Conservation (phyloP, 164 flowering plant genomes). For the Dillenia turbinata region DNA sequence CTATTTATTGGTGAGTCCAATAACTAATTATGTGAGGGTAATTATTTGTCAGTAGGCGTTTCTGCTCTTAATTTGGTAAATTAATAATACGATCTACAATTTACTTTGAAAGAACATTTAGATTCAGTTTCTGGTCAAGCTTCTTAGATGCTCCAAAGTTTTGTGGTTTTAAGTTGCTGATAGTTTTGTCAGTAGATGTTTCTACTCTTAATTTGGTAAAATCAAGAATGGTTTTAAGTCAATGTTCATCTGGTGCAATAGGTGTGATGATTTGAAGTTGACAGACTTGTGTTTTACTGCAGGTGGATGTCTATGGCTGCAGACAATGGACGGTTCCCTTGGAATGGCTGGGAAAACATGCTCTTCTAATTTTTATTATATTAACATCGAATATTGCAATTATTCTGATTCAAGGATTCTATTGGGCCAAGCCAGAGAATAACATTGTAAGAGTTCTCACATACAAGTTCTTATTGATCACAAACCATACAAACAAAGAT, state of each 20-base stretch:
- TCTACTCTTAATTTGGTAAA: background rate
- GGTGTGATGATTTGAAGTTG: background rate
- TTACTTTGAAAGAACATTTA: background rate
- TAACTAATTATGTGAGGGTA: background rate
- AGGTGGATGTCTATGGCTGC: slow-evolving; percentile 65
- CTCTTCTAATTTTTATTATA: slow-evolving; percentile 52
- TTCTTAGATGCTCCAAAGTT: no score
- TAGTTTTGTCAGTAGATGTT: no score
- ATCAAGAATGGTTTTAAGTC: background rate
- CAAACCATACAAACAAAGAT: no score
- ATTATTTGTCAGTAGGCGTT: background rate
- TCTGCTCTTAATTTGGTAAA: background rate
- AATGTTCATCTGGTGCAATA: no score
- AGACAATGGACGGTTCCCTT: slow-evolving; percentile 28
- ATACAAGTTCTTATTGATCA: background rate
- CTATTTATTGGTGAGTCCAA: slow-evolving; percentile 53
- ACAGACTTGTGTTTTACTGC: slow-evolving; percentile 10
- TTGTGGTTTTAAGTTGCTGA: no score
- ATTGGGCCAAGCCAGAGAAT: slow-evolving; percentile 44
- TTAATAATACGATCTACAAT: background rate
- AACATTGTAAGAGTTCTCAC: slow-evolving; percentile 42
- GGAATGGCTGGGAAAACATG: slow-evolving; percentile 74
- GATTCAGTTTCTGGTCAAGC: no score
- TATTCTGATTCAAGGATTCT: slow-evolving; percentile 62
- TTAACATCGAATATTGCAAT: slow-evolving; percentile 59